Base-by-base conservation (phyloP, 495 filamentous ascomycete species). In the Amorphotheca resinae region DNA sequence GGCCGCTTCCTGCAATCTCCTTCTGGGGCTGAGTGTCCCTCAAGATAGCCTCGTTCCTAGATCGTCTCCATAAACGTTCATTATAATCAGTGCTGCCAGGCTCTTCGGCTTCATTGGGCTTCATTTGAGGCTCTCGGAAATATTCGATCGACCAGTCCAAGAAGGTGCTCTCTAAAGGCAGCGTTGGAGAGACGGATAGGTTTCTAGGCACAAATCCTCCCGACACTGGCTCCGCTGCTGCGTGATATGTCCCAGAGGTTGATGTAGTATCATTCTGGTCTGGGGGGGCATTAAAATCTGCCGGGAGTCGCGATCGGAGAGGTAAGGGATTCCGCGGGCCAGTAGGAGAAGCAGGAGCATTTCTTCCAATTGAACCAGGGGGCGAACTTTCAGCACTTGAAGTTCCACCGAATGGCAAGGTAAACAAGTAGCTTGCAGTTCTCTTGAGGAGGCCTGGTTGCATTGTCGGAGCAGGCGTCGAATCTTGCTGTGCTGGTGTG, bases 121-220 rank as follows among this genome's bases (percentile, higher is more conserved):
- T 91, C 91, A 99, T 99, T 62, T 99, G 91, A 32, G 93, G 93
- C 61, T 99, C 87, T 33, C 91, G 84, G 73, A 95, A 99, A 59
- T 99, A 96, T 65, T 95, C 89, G 49, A 86, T 87, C 0, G 88
- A 93, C 85, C 87, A 99, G 44, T 93, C 85, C 50, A 93, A 67
- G 63, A 96, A 95, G 16, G 73, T 77, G 55, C 85, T 93, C 36
- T 70, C 69, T 17, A 98, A 46, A 1, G 91, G 89, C 16, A 96
- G 68, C 18, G 56, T 56, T 12, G 82, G 80, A 20, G 61, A 33
- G 44, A 72, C 57, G 1, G 69, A 64, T 20, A 69, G 52, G 42
- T 73, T 71, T 41, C 75, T 74, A 28, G 77, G 65, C 45, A 72
- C 64, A 54, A 83, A 96, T 9, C 74, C 72, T 28, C 79, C 76